Evolutionary conservation across 148 eudicot genomes (phyloP).

Genomic region (Mesembryanthemum crystallinum): DNA sequence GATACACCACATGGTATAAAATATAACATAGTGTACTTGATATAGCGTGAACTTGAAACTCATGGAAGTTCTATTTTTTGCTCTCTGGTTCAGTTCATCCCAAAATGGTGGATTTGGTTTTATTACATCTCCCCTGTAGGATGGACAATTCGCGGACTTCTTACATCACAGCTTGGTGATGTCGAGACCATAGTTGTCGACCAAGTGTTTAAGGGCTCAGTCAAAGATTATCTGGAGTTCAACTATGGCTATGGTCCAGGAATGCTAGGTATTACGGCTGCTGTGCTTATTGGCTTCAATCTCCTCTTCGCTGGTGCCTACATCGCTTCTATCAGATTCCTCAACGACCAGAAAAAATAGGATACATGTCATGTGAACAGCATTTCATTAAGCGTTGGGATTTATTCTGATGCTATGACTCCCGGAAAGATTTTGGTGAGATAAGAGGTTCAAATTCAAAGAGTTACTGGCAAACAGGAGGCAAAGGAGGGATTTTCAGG

Average conservation of each 20-base stretch:
- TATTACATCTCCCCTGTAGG: slow-evolving; percentile 79
- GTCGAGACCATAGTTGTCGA: slow-evolving; percentile 47
- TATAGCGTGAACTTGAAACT: slow-evolving; percentile 1
- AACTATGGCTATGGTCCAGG: slow-evolving; percentile 53
- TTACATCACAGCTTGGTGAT: slow-evolving; percentile 80
- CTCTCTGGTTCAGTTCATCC: slow-evolving; percentile 49
- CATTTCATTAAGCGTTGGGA: too few species aligned
- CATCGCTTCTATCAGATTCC: slow-evolving; percentile 57
- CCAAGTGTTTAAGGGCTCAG: slow-evolving; percentile 57
- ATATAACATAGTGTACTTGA: too few species aligned
- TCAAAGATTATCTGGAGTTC: slow-evolving; percentile 54
- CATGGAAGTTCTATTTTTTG: neutral
- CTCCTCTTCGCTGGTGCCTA: slow-evolving; percentile 52
- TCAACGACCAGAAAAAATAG: slow-evolving; percentile 78
- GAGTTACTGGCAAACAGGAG: neutral
- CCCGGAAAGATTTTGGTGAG: too few species aligned
- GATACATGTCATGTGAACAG: neutral
- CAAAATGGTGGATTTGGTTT: slow-evolving; percentile 95
- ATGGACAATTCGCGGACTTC: slow-evolving; percentile 68
- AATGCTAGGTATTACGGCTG: slow-evolving; percentile 49
- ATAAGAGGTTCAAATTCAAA: too few species aligned
- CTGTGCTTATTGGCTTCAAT: slow-evolving; percentile 49
- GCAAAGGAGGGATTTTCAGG: neutral
- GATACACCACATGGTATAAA: too few species aligned
- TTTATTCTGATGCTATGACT: too few species aligned